Conservation (phyloP, 2,329 filamentous ascomycete species). For the Verticillium tricorpus region DNA sequence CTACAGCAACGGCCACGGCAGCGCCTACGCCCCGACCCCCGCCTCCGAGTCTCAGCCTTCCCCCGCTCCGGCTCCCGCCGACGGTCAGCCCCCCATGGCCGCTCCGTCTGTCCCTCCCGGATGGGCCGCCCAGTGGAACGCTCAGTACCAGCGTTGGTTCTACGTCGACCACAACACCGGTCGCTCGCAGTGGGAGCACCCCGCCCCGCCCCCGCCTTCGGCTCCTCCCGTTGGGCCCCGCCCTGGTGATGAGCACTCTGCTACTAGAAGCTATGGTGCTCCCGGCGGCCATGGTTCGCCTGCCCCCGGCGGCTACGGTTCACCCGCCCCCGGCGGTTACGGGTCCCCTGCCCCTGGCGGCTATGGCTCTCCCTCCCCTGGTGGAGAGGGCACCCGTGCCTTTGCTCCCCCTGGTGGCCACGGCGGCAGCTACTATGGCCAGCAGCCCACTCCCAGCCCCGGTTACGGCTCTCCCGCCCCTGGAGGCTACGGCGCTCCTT, state of each 20-base stretch:
- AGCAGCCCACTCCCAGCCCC: background rate
- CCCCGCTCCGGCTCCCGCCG: slow-evolving; percentile 32
- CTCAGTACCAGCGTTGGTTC: slow-evolving; percentile 57
- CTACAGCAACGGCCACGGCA: background rate
- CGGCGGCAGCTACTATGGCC: slow-evolving; percentile 14
- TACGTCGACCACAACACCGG: slow-evolving; percentile 60
- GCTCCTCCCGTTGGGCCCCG: slow-evolving; percentile 7
- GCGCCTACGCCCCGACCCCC: slow-evolving; percentile 18
- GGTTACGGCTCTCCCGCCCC: slow-evolving; percentile 11
- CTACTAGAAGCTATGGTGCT: slow-evolving; percentile 6
- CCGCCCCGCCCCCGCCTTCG: slow-evolving; percentile 27
- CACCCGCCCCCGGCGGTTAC: slow-evolving; percentile 1
- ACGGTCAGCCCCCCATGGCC: slow-evolving; percentile 5
- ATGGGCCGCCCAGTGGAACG: slow-evolving; percentile 61
- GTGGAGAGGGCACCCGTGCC: slow-evolving; percentile 11
- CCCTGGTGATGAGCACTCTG: background rate
- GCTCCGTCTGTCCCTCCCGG: slow-evolving; percentile 43
- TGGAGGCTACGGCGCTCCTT: slow-evolving; percentile 5
- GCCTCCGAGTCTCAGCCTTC: slow-evolving; percentile 17
- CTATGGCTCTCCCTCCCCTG: slow-evolving; percentile 7
- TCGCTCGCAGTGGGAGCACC: slow-evolving; percentile 60
- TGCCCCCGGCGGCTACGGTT: slow-evolving; percentile 6
- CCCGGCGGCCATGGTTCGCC: slow-evolving; percentile 5
- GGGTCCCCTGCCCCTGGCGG: no score
- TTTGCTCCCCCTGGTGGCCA: slow-evolving; percentile 5